Percentiles rank a stretch among this genome's conserved stretches.
phyloP scores from a whole-genome alignment of 2,329 filamentous ascomycete genomes.

The Sporothrix protearum region DNA sequence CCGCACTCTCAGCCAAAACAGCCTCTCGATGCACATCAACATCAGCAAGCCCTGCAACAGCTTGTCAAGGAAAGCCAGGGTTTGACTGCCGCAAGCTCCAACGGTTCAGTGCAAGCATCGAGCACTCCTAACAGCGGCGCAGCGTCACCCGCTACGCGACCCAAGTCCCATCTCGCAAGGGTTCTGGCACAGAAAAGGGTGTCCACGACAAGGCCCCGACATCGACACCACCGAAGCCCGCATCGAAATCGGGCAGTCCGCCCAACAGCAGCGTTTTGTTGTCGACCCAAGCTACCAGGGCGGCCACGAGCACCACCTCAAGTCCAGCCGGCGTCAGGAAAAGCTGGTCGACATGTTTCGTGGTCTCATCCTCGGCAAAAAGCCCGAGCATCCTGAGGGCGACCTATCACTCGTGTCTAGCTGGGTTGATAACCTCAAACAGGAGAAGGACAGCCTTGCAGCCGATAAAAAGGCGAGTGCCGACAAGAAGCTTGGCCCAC shows the following conservation, averaged over 20 bases:
- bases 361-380: slow-evolving; percentile 72
- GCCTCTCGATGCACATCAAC: neutral
- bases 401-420: slow-evolving; percentile 89
- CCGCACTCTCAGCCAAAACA: slow-evolving; percentile 3
- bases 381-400: slow-evolving; percentile 71
- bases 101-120: slow-evolving; percentile 32
- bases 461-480: slow-evolving; percentile 54
- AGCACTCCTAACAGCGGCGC: slow-evolving; percentile 26
- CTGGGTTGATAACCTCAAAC: slow-evolving; percentile 92
- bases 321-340: slow-evolving; percentile 86
- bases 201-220: slow-evolving; percentile 33
- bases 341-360: slow-evolving; percentile 92
- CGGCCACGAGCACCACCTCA: slow-evolving; percentile 82
- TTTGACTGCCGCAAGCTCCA: slow-evolving; percentile 24
- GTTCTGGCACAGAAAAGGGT: slow-evolving; percentile 43
- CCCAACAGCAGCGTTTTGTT: slow-evolving; percentile 48
- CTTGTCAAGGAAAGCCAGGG: slow-evolving; percentile 33
- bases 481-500: slow-evolving; percentile 23
- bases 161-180: slow-evolving; percentile 43
- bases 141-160: slow-evolving; percentile 40
- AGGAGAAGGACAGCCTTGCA: slow-evolving; percentile 74
- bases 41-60: slow-evolving; percentile 23
- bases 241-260: slow-evolving; percentile 33
- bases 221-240: slow-evolving; percentile 37
- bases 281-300: slow-evolving; percentile 54